Evolutionary conservation across 768 basidiomycete genomes (phyloP), one percentile per base, ranked within the genome.

Genomic region (Mycena galopus): DNA sequence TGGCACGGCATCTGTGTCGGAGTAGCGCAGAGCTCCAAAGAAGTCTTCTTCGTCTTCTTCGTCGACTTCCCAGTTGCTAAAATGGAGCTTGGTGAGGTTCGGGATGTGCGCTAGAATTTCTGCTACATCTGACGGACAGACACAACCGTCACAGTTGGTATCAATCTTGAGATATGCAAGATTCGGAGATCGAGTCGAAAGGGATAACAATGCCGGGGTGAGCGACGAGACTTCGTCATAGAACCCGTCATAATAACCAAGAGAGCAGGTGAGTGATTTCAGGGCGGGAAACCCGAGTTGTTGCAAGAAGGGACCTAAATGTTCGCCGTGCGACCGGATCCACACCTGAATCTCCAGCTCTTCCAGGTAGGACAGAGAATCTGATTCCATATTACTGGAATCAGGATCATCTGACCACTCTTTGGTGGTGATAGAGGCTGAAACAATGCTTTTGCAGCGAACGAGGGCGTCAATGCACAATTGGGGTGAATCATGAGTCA

Each of bases 401-500:
- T 55, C 14, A 33, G 35, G 42, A 3, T 14, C 25, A 4, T 33
- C 58, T 5, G 6, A 17, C 72, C 67, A 73, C 27, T 73, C 63
- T 1, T 33, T 27, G 19, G 72, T 69, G 62, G 14, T 2, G 14
- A 73, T 16, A 0, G 21, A 11, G 9, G 37, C 62, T 23, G 62
- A 44, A 19, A 73, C 64, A 32, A 73, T 8, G 27, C 57, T 65
- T 3, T 21, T 29, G 59, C 72, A 73, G 21, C 16, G 35, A 19
- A 19, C 33, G 10, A 73, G 59, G 9, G 57, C 42, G 62, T 69
- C 72, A 33, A 73, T 51, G 25, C 72, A 73, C 16, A 21, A 0
- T 12, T 65, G 67, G 17, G 72, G 67, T 11, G 50, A 65, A 1
- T 33, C 44, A 23, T 59, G 58, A 14, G 16, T 14, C 32, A 73